phyloP scores from a whole-genome alignment of 306 rosid species.

The Cucurbita pepo region DNA sequence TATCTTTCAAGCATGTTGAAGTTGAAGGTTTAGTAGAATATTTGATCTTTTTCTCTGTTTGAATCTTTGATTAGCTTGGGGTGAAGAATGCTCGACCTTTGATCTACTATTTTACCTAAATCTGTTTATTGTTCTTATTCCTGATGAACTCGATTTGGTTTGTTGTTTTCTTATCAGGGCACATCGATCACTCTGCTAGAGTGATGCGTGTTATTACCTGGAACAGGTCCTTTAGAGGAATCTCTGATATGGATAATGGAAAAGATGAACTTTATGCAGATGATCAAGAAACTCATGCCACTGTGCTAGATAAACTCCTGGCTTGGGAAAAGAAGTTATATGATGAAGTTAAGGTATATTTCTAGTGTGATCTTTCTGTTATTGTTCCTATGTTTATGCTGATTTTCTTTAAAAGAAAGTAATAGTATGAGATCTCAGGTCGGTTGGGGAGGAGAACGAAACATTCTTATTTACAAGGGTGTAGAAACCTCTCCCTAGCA shows the following conservation, averaged over 20 bases:
- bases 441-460: too few species aligned
- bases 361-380: background rate
- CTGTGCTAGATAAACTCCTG: conserved; percentile 74
- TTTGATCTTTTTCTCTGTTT: background rate
- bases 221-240: conserved; percentile 72
- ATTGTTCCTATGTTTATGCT: background rate
- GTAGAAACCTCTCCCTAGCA: too few species aligned
- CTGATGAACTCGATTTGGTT: background rate
- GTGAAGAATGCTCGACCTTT: background rate
- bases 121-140: background rate
- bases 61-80: background rate
- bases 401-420: background rate
- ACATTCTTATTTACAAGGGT: too few species aligned
- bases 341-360: conserved; percentile 77
- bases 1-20: background rate
- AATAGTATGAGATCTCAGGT: too few species aligned
- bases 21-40: background rate
- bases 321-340: conserved; percentile 96
- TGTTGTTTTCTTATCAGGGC: conserved; percentile 36
- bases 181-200: conserved; percentile 85
- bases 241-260: conserved; percentile 34
- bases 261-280: conserved; percentile 60
- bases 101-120: background rate
- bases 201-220: conserved; percentile 86
- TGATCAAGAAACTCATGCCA: conserved; percentile 84